Base-by-base conservation (phyloP, 768 basidiomycete species). In the Pisolithus tinctorius region DNA sequence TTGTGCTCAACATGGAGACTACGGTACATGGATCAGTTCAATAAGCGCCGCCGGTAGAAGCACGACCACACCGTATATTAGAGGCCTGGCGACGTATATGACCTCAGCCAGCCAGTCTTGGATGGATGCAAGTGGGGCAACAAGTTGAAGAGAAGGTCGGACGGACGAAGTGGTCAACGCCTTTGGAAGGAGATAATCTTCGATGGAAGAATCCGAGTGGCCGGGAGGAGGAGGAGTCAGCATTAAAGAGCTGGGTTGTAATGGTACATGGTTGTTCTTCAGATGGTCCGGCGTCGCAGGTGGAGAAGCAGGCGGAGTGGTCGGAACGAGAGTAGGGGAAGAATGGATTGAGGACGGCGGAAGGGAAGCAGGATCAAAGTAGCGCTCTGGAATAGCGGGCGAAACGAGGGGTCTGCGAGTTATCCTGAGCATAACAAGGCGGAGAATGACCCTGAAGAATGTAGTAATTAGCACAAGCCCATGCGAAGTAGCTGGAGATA, bases 381-480 rank as follows among this genome's bases (percentile, higher is more conserved):
- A 92, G 47, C 93, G 82, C 67, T 92, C 88, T 13, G 93, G 92
- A 49, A 93, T 82, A 17, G 88, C 85, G 3, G 86, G 85, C 1
- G 79, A 77, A 11, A 94, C 64, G 23, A 93, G 61, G 10, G 95
- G 90, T 57, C 89, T 75, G 47, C 76, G 79, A 1, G 93, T 94
- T 54, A 87, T 75, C 47, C 77, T 77, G 48, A 98, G 68, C 20
- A 98, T 69, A 7, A 82, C 60, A 11, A 96, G 67, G 14, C 90
- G 85, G 38, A 98, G 76, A 26, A 81, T 58, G 26, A 82, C 87
- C 69, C 93, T 96, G 38, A 44, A 51, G 46, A 59, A 53, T 52
- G 48, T 30, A 49, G 44, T 50, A 48, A 45, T 56, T 48, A 54
- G 50, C 48, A 48, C 25, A 23, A 11, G 36, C 38, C 16, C 16